Evolutionary conservation across 2,329 filamentous ascomycete genomes (phyloP), one percentile per base, ranked within the genome.

Genomic region (Periconia digitata): DNA sequence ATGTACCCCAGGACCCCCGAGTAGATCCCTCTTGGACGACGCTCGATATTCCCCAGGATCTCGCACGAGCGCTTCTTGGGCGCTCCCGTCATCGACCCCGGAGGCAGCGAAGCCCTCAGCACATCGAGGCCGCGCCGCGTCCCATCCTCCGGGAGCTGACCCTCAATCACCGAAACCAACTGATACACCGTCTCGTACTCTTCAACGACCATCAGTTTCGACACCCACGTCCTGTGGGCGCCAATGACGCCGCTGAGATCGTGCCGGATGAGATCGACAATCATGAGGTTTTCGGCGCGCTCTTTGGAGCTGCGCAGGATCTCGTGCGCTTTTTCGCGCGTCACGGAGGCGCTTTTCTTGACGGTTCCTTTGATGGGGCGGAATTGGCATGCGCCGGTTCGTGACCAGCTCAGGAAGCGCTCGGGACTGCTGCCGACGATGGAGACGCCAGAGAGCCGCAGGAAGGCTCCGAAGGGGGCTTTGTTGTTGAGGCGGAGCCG

Each of bases 321-420:
- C 34, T 74, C 72, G 53, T 85, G 84, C 0, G 91, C 90, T 58
- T 86, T 79, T 5, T 78, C 79, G 16, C 89, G 77, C 0, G 86
- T 92, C 42, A 85, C 84, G 1, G 75, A 75, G 1, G 77, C 73
- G 0, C 80, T 82, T 59, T 94, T 94, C 62, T 85, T 85, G 22
- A 95, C 89, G 0, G 91, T 96, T 42, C 91, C 91, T 74, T 96
- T 96, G 84, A 96, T 96, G 0, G 91, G 91, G 8, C 90, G 83
- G 79, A 95, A 91, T 47, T 85, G 83, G 72, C 85, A 89, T 27
- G 76, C 68, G 0, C 85, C 84, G 1, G 60, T 48, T 24, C 77
- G 74, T 24, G 76, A 74, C 80, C 82, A 86, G 37, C 81, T 82
- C 15, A 96, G 79, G 66, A 96, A 96, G 3, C 90, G 87, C 72